Evolutionary conservation across 495 filamentous ascomycete species (phyloP).

Genomic region (Chaetomium cochliodes): DNA sequence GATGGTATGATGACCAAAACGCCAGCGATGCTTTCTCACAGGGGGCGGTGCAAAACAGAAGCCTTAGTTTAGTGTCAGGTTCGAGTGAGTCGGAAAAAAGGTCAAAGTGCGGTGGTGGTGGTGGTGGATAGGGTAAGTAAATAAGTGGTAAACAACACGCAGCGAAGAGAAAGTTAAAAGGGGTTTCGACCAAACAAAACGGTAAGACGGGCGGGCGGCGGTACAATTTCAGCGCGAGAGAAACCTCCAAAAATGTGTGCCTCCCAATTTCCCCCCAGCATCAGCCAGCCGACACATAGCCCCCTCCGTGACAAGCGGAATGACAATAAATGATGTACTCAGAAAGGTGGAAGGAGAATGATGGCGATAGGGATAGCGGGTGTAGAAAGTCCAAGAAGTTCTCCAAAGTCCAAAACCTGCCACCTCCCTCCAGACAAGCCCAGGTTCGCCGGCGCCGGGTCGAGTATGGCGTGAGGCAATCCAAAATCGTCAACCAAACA

Average conservation of each 20-base stretch:
- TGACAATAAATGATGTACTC: slow-evolving; percentile 3
- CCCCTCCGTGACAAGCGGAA: not conserved
- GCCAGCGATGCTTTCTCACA: not conserved
- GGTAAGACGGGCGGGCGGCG: not conserved
- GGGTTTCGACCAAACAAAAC: not conserved
- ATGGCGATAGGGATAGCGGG: not conserved
- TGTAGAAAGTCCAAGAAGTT: not conserved
- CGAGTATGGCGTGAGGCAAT: not conserved
- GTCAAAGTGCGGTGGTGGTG: not conserved
- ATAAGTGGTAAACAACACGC: slow-evolving; percentile 1
- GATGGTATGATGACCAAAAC: not conserved
- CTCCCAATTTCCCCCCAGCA: not conserved
- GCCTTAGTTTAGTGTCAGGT: not conserved
- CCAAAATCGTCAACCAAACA: slow-evolving; percentile 2
- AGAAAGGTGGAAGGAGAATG: not conserved
- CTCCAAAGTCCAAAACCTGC: not conserved
- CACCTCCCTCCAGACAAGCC: not conserved
- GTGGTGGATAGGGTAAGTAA: not conserved
- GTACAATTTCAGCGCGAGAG: not conserved
- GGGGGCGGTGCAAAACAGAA: not conserved
- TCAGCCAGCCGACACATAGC: slow-evolving; percentile 3
- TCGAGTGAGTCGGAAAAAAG: not conserved
- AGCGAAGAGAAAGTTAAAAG: slow-evolving; percentile 7
- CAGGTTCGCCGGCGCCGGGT: not conserved
- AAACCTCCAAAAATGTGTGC: not conserved